Evolutionary conservation across 352 stramenopile genomes (phyloP), one percentile per base, ranked within the genome.

Genomic region (Pythium coloratum): DNA sequence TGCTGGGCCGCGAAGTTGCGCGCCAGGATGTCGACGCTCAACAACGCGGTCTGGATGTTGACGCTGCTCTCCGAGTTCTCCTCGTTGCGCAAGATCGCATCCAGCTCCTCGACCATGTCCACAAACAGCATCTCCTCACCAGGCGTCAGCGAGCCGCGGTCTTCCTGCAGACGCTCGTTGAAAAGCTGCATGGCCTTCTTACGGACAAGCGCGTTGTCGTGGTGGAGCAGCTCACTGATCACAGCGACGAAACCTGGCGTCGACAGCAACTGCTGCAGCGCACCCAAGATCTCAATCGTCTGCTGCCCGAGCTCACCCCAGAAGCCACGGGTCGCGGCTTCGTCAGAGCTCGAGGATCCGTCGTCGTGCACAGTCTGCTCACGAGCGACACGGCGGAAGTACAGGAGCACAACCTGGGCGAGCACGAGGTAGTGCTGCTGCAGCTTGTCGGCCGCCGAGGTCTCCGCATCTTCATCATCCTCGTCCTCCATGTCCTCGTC

Each of bases 141-240:
- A 8, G 75, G 75, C 9, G 81, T 80, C 3, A 96, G 60, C 34
- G 80, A 76, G 10, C 67, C 67, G 16, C 85, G 81, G 46, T 92
- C 78, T 24, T 88, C 81, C 28, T 94, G 80, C 2, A 96, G 76
- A 8, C 86, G 86, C 55, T 94, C 88, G 63, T 95, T 95, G 56
- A 96, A 93, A 16, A 96, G 72, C 72, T 94, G 85, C 81, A 96
- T 92, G 6, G 89, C 89, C 65, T 92, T 92, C 69, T 94, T 92
- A 32, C 89, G 89, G 51, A 96, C 85, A n/a, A 93, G 65, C 26
- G 80, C 86, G 64, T 92, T 92, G 42, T 95, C 88, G 65, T 96
- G 89, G 60, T 91, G 89, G 40, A 96, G 60, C 42, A 96, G 56
- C 58, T 95, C 89, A 18, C 84, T 77, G 30, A 95, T 95, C 14